These are phyloP conservation scores for Epichloe uncinata DNA, from an alignment of 2,329 filamentous ascomycete genomes.

Conservation along the genomic window DNA sequence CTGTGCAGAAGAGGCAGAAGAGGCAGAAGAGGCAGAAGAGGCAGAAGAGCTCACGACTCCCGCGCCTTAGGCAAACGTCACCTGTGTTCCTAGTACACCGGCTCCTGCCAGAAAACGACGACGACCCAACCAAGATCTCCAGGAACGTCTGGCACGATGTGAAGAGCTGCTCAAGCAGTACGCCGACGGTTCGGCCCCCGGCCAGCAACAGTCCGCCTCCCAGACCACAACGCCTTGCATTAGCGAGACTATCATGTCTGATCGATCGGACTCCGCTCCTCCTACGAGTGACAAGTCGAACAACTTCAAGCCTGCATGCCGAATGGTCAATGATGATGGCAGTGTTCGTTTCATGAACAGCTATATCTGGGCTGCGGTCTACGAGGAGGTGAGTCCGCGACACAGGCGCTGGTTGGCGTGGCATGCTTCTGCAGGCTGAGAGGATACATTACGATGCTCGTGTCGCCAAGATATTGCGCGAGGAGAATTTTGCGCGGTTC, in stretches of 20 bases:
- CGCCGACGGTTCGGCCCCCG: slow-evolving; percentile 24
- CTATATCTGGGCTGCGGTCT: slow-evolving; percentile 38
- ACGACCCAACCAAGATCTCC: slow-evolving; percentile 47
- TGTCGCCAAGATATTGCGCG: neutral
- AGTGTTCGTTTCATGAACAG: slow-evolving; percentile 45
- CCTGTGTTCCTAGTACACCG: slow-evolving; percentile 46
- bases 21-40: too few relatives aligned
- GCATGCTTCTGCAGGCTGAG: neutral
- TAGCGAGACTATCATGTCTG: slow-evolving; percentile 10
- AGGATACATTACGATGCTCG: neutral
- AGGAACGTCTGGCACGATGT: slow-evolving; percentile 45
- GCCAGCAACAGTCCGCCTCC: slow-evolving; percentile 9
- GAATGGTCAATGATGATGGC: slow-evolving; percentile 41
- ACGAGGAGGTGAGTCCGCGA: slow-evolving; percentile 36
- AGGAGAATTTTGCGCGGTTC: neutral
- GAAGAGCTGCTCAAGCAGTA: slow-evolving; percentile 47
- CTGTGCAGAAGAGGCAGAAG: neutral
- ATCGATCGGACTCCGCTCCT: slow-evolving; percentile 15
- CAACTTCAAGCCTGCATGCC: slow-evolving; percentile 33
- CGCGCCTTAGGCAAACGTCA: slow-evolving; percentile 37
- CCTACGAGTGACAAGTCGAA: slow-evolving; percentile 17
- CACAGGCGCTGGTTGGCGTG: neutral
- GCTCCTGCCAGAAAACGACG: slow-evolving; percentile 46
- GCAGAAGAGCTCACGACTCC: slow-evolving; percentile 3
- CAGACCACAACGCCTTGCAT: slow-evolving; percentile 3